Percentiles rank a stretch among this genome's conserved stretches.
Conservation (phyloP, 371 early-diverging fungal species). For the Mucor plumbeus region DNA sequence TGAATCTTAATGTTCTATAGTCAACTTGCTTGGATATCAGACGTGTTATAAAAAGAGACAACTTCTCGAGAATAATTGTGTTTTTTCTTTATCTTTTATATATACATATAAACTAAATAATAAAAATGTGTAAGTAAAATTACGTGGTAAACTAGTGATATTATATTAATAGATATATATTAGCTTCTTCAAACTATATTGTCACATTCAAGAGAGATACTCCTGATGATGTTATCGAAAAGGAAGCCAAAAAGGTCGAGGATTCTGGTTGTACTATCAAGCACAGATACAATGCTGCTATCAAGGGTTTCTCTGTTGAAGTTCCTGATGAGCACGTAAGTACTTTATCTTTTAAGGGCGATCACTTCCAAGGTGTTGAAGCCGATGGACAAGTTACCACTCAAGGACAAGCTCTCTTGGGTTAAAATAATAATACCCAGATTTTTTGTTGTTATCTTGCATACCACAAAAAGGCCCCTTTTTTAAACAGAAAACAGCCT, state of each 20-base stretch:
- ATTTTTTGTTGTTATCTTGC: background rate
- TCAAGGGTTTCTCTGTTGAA: conserved; percentile 54
- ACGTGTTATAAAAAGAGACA: conserved; percentile 6
- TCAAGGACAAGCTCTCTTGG: conserved; percentile 37
- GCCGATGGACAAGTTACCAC: conserved; percentile 62
- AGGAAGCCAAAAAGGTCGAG: conserved; percentile 40
- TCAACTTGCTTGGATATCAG: conserved; percentile 5
- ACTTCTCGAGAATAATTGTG: background rate
- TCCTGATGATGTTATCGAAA: conserved; percentile 47
- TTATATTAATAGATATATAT: background rate
- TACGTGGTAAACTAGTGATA: no score
- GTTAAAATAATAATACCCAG: background rate
- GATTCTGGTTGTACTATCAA: conserved; percentile 43
- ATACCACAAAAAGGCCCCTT: background rate
- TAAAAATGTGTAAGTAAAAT: conserved; percentile 10
- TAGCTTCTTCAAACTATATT: conserved; percentile 44
- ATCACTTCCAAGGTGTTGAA: conserved; percentile 50
- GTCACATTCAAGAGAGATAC: conserved; percentile 54
- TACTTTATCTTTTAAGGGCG: conserved; percentile 35
- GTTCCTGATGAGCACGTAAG: conserved; percentile 47
- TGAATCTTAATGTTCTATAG: background rate
- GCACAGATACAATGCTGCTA: conserved; percentile 44
- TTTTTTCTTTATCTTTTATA: conserved; percentile 12
- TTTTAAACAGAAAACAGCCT: background rate
- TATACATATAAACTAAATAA: background rate